These are phyloP conservation scores for Adansonia rubrostipa DNA, from an alignment of 441 rosid species.

Conservation along the genomic window DNA sequence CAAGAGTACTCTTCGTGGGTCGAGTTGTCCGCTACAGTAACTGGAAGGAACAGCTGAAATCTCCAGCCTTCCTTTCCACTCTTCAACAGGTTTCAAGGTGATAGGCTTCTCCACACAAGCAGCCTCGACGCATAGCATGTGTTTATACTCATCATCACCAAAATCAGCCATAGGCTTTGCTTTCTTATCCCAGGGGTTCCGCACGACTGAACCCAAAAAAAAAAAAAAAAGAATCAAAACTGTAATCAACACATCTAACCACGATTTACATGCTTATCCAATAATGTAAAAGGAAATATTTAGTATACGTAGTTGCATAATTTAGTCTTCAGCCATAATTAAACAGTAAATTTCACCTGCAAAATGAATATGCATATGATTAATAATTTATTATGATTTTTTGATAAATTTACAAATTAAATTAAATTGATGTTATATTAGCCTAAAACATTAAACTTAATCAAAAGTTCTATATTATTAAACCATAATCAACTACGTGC, in stretches of 20 bases:
- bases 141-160: constrained; percentile 48
- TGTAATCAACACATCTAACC: not conserved
- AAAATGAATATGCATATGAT: too few relatives aligned
- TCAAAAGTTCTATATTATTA: too few relatives aligned
- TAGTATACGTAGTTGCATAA: not conserved
- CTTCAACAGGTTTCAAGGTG: constrained; percentile 56
- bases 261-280: not conserved
- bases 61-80: constrained; percentile 55
- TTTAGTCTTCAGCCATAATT: not conserved
- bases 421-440: too few relatives aligned
- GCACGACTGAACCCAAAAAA: constrained; percentile 14
- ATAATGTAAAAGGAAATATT: not conserved
- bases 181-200: constrained; percentile 32
- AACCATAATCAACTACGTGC: too few relatives aligned
- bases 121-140: constrained; percentile 53
- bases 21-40: constrained; percentile 57
- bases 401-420: too few relatives aligned
- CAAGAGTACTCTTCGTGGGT: constrained; percentile 34
- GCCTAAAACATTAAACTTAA: too few relatives aligned
- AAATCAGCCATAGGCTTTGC: constrained; percentile 24
- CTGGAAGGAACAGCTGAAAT: constrained; percentile 54
- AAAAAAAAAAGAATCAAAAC: not conserved
- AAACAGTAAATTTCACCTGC: not conserved
- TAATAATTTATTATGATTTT: too few relatives aligned
- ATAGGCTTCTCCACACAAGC: constrained; percentile 53